phyloP scores from a whole-genome alignment of 2,329 filamentous ascomycete genomes.

The Elsinoe fawcettii region DNA sequence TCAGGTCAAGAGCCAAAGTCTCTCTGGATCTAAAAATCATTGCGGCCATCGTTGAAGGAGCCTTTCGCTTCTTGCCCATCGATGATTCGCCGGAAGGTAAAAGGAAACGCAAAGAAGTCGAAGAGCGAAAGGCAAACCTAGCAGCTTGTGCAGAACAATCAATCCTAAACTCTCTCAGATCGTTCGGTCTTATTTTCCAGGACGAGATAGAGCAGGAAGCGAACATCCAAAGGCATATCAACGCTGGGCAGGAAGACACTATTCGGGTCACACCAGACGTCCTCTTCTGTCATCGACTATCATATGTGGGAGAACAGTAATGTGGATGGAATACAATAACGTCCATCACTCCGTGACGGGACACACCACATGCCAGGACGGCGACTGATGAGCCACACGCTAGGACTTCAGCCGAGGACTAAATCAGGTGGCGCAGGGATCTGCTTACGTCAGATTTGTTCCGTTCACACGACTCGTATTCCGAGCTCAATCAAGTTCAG shows the following conservation, averaged over 20 bases:
- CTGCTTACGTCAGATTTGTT: too few relatives aligned
- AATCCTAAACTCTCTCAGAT: not conserved
- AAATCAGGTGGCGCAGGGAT: too few relatives aligned
- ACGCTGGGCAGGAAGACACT: not conserved
- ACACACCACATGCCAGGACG: too few relatives aligned
- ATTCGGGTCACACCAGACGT: conserved; percentile 2
- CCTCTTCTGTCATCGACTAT: not conserved
- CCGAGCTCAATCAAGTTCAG: too few relatives aligned
- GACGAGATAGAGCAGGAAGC: conserved; percentile 5
- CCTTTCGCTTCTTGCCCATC: not conserved
- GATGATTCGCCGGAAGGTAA: not conserved
- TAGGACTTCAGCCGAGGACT: too few relatives aligned
- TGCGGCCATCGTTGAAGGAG: not conserved
- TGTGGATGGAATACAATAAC: conserved; percentile 10
- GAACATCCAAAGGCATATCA: not conserved
- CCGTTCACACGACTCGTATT: too few relatives aligned
- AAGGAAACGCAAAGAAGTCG: not conserved
- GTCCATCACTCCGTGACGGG: too few relatives aligned
- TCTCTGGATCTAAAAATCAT: not conserved
- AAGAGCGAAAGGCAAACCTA: not conserved
- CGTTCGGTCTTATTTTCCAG: not conserved
- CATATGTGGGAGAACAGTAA: not conserved
- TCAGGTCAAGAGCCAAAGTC: not conserved
- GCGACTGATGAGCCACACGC: too few relatives aligned
- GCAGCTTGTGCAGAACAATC: not conserved